Evolutionary conservation across 1,139 yeast genomes (phyloP).

Genomic region (Suhomyces atakaporum): DNA sequence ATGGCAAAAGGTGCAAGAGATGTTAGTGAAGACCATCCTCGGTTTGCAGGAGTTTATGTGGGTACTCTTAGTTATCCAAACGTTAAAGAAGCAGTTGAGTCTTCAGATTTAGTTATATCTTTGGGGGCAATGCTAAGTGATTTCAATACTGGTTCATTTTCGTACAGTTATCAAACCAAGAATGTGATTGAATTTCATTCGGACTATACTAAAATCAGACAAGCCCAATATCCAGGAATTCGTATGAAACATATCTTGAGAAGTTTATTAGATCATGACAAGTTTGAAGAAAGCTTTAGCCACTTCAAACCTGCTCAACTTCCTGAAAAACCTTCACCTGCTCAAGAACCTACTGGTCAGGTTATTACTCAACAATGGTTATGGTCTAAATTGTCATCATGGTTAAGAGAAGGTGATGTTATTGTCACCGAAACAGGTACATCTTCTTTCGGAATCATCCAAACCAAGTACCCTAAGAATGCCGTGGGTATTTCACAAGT

Average conservation of each 20-base stretch:
- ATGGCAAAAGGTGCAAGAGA: conserved; percentile 37
- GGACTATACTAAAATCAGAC: conserved; percentile 72
- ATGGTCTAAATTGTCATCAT: conserved; percentile 31
- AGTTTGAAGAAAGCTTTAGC: conserved; percentile 18
- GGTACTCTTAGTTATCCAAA: conserved; percentile 36
- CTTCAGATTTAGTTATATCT: conserved; percentile 34
- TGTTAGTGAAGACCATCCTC: conserved; percentile 30
- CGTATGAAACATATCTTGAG: conserved; percentile 38
- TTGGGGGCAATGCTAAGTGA: conserved; percentile 42
- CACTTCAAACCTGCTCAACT: conserved; percentile 19
- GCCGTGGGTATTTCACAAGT: conserved; percentile 39
- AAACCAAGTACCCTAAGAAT: conserved; percentile 32
- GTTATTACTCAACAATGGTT: conserved; percentile 32
- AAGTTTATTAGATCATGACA: conserved; percentile 18
- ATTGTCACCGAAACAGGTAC: conserved; percentile 40
- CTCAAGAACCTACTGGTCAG: conserved; percentile 5
- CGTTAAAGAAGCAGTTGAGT: conserved; percentile 33
- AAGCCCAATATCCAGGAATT: conserved; percentile 37
- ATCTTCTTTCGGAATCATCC: conserved; percentile 40
- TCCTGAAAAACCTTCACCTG: conserved; percentile 5
- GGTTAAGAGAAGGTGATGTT: conserved; percentile 35
- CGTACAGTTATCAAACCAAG: conserved; percentile 76
- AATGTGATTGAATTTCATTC: conserved; percentile 88
- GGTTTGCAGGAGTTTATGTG: conserved; percentile 35
- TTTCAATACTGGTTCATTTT: conserved; percentile 81